These are phyloP conservation scores for Rhododendron vialii DNA, from an alignment of 148 eudicot species.

Conservation along the genomic window DNA sequence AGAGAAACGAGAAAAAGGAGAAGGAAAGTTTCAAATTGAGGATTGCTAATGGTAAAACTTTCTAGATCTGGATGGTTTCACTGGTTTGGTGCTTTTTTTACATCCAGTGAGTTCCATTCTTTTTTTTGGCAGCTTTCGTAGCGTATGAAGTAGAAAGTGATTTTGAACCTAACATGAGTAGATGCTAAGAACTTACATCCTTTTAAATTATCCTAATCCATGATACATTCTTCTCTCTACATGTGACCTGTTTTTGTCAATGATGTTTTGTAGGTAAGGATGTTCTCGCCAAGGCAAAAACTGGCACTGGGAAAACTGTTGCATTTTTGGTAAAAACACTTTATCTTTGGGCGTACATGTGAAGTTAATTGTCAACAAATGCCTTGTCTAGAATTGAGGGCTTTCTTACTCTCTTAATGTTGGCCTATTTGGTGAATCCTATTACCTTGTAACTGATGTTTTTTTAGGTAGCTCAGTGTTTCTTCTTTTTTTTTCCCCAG, in stretches of 20 bases:
- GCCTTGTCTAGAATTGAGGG: not conserved
- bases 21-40: not conserved
- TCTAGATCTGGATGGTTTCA: not conserved
- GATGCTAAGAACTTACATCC: not conserved
- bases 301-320: slow-evolving; percentile 99
- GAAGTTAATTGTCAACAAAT: not conserved
- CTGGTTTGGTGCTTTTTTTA: not conserved
- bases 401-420: not conserved
- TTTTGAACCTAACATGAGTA: not conserved
- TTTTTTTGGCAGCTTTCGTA: not conserved
- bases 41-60: not conserved
- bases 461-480: not conserved
- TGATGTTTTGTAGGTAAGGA: slow-evolving; percentile 69
- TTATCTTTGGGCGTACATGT: not conserved
- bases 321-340: slow-evolving; percentile 78
- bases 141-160: not conserved
- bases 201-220: not conserved
- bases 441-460: not conserved
- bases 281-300: slow-evolving; percentile 95
- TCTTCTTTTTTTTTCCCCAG: slow-evolving; percentile 31
- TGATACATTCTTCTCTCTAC: not conserved
- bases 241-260: not conserved
- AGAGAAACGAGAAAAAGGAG: not conserved
- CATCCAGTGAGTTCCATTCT: not conserved
- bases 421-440: slow-evolving; percentile 2